Conservation (phyloP, 2,329 filamentous ascomycete genomes). For the Corynespora cassiicola region DNA sequence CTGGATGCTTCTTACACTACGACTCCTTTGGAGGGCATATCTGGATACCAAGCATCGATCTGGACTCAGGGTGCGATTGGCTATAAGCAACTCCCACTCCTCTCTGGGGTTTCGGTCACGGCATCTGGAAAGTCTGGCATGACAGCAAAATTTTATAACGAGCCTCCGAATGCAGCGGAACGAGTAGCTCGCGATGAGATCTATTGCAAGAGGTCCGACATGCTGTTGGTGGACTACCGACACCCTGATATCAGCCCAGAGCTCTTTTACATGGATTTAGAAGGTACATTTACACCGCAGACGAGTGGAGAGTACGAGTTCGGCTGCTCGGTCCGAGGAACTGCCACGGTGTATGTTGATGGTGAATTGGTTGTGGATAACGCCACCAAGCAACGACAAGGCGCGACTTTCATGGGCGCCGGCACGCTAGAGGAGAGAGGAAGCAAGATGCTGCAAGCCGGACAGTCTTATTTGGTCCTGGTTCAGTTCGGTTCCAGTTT, state of each 20-base stretch:
- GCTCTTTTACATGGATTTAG: slow-evolving; percentile 17
- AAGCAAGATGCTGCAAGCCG: slow-evolving; percentile 62
- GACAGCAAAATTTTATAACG: too few relatives aligned
- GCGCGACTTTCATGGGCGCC: slow-evolving; percentile 68
- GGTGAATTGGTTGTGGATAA: slow-evolving; percentile 46
- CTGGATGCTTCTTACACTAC: slow-evolving; percentile 2
- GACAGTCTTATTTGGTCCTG: slow-evolving; percentile 54
- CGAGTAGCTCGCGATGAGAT: too few relatives aligned
- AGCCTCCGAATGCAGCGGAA: slow-evolving; percentile 1
- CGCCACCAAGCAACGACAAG: slow-evolving; percentile 55
- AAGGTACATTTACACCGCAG: slow-evolving; percentile 16
- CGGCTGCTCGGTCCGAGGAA: slow-evolving; percentile 17
- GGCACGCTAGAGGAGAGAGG: slow-evolving; percentile 68
- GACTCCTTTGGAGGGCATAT: neutral
- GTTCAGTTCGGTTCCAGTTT: slow-evolving; percentile 15
- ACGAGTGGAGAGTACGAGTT: slow-evolving; percentile 16
- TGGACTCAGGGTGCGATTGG: slow-evolving; percentile 68
- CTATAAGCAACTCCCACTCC: slow-evolving; percentile 57
- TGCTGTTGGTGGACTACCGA: slow-evolving; percentile 12
- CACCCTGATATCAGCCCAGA: slow-evolving; percentile 8
- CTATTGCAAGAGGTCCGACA: slow-evolving; percentile 5
- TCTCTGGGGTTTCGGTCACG: slow-evolving; percentile 1
- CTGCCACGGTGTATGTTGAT: slow-evolving; percentile 44
- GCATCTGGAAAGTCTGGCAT: slow-evolving; percentile 1
- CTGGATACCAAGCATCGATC: too few relatives aligned